Evolutionary conservation across 331 rosid species (phyloP).

Genomic region (Acacia pycnantha): DNA sequence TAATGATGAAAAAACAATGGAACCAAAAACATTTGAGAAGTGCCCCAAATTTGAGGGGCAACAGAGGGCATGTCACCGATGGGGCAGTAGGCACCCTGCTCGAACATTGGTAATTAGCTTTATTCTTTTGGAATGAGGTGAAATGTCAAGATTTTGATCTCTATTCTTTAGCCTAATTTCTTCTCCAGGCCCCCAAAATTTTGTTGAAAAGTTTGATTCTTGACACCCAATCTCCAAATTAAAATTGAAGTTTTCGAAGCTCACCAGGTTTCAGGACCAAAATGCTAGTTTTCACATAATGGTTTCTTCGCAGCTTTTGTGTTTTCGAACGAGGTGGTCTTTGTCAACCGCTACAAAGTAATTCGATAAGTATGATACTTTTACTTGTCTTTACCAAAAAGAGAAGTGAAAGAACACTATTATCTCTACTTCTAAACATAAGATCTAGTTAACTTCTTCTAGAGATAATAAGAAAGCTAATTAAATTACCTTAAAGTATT

Average conservation of each 20-base stretch:
- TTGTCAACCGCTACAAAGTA: neutral
- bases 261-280: neutral
- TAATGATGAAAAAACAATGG: too few species aligned
- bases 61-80: too few species aligned
- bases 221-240: neutral
- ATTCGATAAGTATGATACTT: neutral
- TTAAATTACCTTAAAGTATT: too few species aligned
- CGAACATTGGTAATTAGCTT: neutral
- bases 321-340: neutral
- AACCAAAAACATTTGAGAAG: too few species aligned
- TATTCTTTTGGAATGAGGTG: neutral
- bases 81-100: too few species aligned
- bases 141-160: neutral
- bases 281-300: neutral
- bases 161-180: neutral
- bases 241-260: neutral
- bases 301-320: neutral
- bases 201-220: neutral
- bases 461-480: too few species aligned
- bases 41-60: too few species aligned
- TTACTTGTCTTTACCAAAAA: too few species aligned
- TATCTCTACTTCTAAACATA: fast-evolving
- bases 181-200: too few species aligned
- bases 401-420: too few species aligned
- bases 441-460: too few species aligned